Evolutionary conservation across 805 yeast species (phyloP), one percentile per base, ranked within the genome.

Genomic region (Kluyveromyces siamensis): DNA sequence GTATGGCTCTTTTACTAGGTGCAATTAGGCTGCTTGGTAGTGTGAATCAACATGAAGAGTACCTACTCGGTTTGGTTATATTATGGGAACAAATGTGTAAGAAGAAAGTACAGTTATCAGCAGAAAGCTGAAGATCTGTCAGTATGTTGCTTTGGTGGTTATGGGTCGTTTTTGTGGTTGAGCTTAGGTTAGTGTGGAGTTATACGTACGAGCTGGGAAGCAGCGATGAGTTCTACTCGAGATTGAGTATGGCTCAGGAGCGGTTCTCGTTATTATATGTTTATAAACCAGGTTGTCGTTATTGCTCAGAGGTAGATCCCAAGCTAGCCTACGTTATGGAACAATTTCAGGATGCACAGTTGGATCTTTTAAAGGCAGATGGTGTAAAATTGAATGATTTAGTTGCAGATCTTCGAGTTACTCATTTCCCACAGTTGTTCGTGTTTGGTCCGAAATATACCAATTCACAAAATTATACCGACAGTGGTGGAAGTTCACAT

Each of bases 351-450:
- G 63, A 66, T 41, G 59, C 70, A 5, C 53, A 56, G 8, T 55
- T 73, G 2, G 69, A 67, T 46, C 57, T 72, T 2, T 66, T 66
- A 27, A 69, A 63, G 52, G 56, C 70, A 11, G 63, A 71, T 35
- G 74, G 67, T 2, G 57, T 61, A 11, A 48, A 55, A 11, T 68
- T 68, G 52, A 60, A 57, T 37, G 57, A 69, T 16, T 60, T 77
- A 7, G 62, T 72, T 37, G 55, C 55, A 35, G 59, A 71, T 44
- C 77, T 77, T 50, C 55, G 58, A 14, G 65, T 80, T 2, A 50
- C 54, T 10, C 70, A 69, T 17, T 81, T 68, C 57, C 87, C 87
- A 1, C 66, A 74, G 0, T 49, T 81, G 45, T 71, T 72, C 53
- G 56, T 80, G 7, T 72, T 76, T 50, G 62, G 72, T 35, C 65